Conservation (phyloP, 2,329 filamentous ascomycete species). For the Sphaerostilbella broomeana region DNA sequence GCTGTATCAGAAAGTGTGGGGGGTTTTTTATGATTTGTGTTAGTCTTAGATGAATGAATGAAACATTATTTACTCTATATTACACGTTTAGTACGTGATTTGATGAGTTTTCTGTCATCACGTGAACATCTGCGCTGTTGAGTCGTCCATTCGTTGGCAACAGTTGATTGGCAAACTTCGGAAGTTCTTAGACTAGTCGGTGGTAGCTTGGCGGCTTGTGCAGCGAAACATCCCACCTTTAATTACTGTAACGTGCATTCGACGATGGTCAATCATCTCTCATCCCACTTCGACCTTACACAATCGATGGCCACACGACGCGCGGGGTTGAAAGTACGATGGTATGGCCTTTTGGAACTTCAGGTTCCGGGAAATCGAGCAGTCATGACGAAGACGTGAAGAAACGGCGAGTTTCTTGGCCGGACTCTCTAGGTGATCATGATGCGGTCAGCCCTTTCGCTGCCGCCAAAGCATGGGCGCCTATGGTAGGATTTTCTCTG, state of each 20-base stretch:
- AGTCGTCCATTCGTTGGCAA: neutral
- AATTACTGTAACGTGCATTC: too few relatives aligned
- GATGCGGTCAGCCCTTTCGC: slow-evolving; percentile 25
- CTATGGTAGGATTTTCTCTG: slow-evolving; percentile 32
- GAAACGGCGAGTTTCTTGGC: slow-evolving; percentile 31
- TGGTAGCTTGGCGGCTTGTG: neutral
- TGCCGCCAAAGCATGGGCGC: slow-evolving; percentile 35
- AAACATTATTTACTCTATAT: too few relatives aligned
- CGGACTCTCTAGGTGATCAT: slow-evolving; percentile 27
- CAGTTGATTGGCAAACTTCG: neutral
- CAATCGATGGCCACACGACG: slow-evolving; percentile 16
- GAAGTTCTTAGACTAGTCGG: too few relatives aligned
- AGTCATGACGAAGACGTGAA: slow-evolving; percentile 18
- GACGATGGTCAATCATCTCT: too few relatives aligned
- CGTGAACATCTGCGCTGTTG: too few relatives aligned
- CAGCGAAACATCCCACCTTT: slow-evolving; percentile 3
- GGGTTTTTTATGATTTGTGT: slow-evolving; percentile 1
- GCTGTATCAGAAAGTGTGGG: neutral
- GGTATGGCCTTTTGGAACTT: slow-evolving; percentile 36
- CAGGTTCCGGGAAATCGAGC: slow-evolving; percentile 20
- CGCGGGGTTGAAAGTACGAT: slow-evolving; percentile 29
- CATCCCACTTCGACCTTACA: slow-evolving; percentile 5
- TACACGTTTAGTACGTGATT: too few relatives aligned
- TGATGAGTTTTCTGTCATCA: too few relatives aligned
- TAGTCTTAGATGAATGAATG: slow-evolving; percentile 9